Percentiles rank a stretch among this genome's conserved stretches.
These are phyloP conservation scores for Symbiodinium natans DNA, from an alignment of 73 alveolate genomes.

Conservation along the genomic window DNA sequence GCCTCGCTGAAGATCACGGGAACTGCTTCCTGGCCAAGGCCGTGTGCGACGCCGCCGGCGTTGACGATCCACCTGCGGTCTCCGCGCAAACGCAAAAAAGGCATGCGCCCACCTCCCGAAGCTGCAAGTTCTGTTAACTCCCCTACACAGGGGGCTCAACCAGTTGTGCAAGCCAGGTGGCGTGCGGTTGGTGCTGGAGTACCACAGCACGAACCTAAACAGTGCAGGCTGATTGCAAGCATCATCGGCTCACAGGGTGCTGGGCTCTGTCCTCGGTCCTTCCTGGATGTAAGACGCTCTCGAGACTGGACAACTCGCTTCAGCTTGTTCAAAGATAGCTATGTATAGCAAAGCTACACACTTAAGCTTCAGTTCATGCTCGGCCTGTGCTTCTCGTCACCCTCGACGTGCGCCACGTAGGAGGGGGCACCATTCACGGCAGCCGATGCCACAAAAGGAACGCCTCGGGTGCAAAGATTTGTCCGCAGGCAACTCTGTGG, in stretches of 20 bases:
- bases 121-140: neutral
- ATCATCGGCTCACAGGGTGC: neutral
- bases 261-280: too few species aligned
- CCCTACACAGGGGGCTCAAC: too few species aligned
- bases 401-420: conserved; percentile 18
- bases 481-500: neutral
- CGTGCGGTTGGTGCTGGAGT: conserved; percentile 85
- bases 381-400: neutral
- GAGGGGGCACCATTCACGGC: conserved; percentile 35
- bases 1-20: conserved; percentile 44
- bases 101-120: neutral
- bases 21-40: conserved; percentile 65
- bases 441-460: conserved; percentile 24
- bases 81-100: too few species aligned
- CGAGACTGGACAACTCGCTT: too few species aligned
- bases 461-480: too few species aligned
- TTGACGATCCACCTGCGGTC: conserved; percentile 57
- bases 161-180: neutral
- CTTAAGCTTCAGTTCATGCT: too few species aligned
- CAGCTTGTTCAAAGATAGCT: too few species aligned
- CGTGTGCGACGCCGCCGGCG: conserved; percentile 87
- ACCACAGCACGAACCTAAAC: conserved; percentile 74
- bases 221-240: too few species aligned
- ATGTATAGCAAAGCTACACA: too few species aligned
- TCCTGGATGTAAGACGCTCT: too few species aligned